phyloP scores from a whole-genome alignment of 75 land plant genomes.

The Sequoiadendron giganteum region DNA sequence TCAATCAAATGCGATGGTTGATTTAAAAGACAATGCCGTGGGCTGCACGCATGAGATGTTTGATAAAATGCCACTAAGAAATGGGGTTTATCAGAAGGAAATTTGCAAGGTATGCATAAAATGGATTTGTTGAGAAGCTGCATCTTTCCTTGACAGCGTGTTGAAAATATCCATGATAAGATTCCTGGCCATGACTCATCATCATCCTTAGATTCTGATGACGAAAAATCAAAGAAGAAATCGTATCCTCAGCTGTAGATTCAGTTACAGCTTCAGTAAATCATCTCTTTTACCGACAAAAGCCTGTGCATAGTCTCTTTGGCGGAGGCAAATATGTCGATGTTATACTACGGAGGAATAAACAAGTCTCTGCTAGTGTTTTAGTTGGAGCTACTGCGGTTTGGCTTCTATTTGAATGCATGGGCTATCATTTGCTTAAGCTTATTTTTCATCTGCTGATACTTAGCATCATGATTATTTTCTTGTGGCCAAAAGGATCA shows the following conservation, averaged over 20 bases:
- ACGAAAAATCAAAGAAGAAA: constrained; percentile 16
- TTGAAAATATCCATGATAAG: constrained; percentile 35
- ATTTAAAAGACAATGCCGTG: too few species aligned
- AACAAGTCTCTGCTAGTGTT: constrained; percentile 56
- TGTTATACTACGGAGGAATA: constrained; percentile 78
- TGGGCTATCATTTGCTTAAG: constrained; percentile 62
- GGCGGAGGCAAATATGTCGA: constrained; percentile 87
- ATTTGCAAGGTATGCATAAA: too few species aligned
- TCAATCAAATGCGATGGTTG: too few species aligned
- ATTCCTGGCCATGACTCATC: constrained; percentile 25
- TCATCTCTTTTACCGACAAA: constrained; percentile 60
- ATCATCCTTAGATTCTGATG: constrained; percentile 35
- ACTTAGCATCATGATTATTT: constrained; percentile 35
- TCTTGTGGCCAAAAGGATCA: constrained; percentile 67
- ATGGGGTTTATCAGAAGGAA: too few species aligned
- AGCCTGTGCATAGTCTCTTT: constrained; percentile 61
- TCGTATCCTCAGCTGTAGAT: background rate
- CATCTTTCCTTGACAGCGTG: constrained; percentile 14
- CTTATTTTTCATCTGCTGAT: constrained; percentile 52
- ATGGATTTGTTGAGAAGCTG: too few species aligned
- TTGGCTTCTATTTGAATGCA: constrained; percentile 74
- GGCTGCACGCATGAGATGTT: too few species aligned
- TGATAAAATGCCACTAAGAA: too few species aligned
- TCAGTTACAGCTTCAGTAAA: constrained; percentile 13
- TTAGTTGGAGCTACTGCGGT: constrained; percentile 59